phyloP scores from a whole-genome alignment of 2,329 filamentous ascomycete species.

The Penicillium sp. region DNA sequence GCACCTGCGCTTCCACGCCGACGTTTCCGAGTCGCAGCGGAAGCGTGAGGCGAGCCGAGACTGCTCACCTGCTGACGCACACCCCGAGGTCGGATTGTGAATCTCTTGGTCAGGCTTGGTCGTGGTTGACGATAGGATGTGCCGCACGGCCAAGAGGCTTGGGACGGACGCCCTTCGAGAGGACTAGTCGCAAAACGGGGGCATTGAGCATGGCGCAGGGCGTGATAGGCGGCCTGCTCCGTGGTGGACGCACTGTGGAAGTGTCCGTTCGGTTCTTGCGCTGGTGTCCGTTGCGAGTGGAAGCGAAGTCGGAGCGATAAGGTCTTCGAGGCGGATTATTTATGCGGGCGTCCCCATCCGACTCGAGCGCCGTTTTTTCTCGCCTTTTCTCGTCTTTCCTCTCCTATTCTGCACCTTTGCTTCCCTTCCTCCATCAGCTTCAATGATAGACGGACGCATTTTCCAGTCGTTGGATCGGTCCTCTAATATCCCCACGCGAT shows the following conservation, averaged over 20 bases:
- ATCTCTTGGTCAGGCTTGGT: conserved; percentile 5
- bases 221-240: too few species aligned
- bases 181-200: conserved; percentile 7
- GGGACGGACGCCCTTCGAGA: conserved; percentile 11
- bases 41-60: too few species aligned
- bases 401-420: not conserved
- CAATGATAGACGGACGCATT: too few species aligned
- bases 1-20: too few species aligned
- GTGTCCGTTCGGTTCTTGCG: too few species aligned
- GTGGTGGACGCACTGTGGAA: too few species aligned
- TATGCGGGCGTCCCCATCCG: conserved; percentile 5
- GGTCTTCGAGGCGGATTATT: conserved; percentile 7
- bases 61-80: too few species aligned
- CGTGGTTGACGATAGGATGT: not conserved
- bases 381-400: conserved; percentile 4
- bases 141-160: conserved; percentile 13
- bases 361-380: conserved; percentile 2
- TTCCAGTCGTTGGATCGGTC: too few species aligned
- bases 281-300: not conserved
- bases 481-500: conserved; percentile 3
- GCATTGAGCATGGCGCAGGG: too few species aligned
- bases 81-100: conserved; percentile 5
- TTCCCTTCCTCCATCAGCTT: too few species aligned
- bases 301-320: conserved; percentile 24
- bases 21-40: too few species aligned